A percentile compares a stretch with the other conserved stretches of the same genome.
These are phyloP conservation scores for Epichloe glyceriae DNA, from an alignment of 2,329 filamentous ascomycete genomes.

Conservation along the genomic window DNA sequence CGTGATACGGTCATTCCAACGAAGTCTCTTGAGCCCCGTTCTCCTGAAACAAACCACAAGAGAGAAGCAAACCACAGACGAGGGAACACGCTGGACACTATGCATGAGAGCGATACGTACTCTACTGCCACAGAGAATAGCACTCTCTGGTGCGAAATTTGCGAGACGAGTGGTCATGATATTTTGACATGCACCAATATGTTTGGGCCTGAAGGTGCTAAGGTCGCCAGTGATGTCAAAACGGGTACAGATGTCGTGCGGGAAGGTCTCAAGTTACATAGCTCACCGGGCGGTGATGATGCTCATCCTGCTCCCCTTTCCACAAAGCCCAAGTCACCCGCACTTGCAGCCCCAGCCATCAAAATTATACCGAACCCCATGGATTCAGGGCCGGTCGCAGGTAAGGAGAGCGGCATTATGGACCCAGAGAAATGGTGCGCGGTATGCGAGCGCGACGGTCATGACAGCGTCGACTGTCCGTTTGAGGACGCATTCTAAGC, in stretches of 20 bases:
- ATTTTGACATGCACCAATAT: conserved; percentile 91
- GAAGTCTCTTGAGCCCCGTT: conserved; percentile 33
- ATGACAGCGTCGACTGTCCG: conserved; percentile 90
- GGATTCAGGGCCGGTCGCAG: conserved; percentile 57
- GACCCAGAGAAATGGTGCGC: conserved; percentile 93
- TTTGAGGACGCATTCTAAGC: conserved; percentile 65
- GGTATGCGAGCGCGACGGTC: conserved; percentile 87
- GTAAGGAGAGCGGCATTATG: conserved; percentile 64
- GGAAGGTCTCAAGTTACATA: conserved; percentile 26
- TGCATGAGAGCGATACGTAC: conserved; percentile 57
- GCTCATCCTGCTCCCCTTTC: conserved; percentile 43
- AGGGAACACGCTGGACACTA: conserved; percentile 47
- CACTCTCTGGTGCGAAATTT: conserved; percentile 86
- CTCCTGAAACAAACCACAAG: conserved; percentile 34
- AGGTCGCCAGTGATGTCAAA: conserved; percentile 18
- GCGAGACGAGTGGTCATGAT: conserved; percentile 82
- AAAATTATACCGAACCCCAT: conserved; percentile 46
- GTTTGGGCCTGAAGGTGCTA: conserved; percentile 43
- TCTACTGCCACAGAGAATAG: conserved; percentile 61
- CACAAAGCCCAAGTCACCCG: conserved; percentile 30
- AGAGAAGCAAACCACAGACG: conserved; percentile 18
- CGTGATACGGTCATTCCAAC: conserved; percentile 50
- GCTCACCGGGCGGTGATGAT: conserved; percentile 26
- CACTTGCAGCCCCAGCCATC: conserved; percentile 24
- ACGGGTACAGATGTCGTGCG: conserved; percentile 22